Evolutionary conservation across 2,329 filamentous ascomycete genomes (phyloP).

Genomic region (Macrophomina phaseolina): DNA sequence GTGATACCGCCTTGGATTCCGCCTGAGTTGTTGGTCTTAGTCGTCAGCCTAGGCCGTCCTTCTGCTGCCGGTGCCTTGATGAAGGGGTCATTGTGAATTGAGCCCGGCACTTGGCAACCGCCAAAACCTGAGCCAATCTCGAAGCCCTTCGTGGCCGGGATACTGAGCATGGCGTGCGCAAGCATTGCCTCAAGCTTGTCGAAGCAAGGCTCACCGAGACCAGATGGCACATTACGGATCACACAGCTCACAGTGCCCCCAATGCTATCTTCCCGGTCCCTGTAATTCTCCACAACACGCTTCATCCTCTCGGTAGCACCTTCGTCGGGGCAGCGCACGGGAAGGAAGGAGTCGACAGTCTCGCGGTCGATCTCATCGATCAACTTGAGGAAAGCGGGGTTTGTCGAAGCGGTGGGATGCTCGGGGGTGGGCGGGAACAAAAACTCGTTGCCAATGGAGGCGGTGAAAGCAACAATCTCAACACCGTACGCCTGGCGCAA

Average conservation of each 20-base stretch:
- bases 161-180: conserved; percentile 91
- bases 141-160: conserved; percentile 94
- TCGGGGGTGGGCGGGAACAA: conserved; percentile 74
- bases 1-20: conserved; percentile 95
- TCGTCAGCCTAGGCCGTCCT: conserved; percentile 70
- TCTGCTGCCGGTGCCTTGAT: conserved; percentile 61
- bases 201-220: conserved; percentile 92
- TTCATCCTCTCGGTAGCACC: conserved; percentile 74
- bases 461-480: conserved; percentile 90
- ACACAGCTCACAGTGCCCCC: conserved; percentile 95
- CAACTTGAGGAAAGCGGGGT: conserved; percentile 79
- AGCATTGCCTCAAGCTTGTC: conserved; percentile 93
- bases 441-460: conserved; percentile 80
- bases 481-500: conserved; percentile 78
- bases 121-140: conserved; percentile 93
- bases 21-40: conserved; percentile 92
- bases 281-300: conserved; percentile 75
- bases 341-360: conserved; percentile 81
- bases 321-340: conserved; percentile 82
- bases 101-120: conserved; percentile 84
- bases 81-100: conserved; percentile 91
- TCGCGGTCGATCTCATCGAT: conserved; percentile 74
- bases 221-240: conserved; percentile 81
- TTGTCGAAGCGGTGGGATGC: conserved; percentile 71
- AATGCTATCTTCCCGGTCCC: conserved; percentile 83